A percentile compares a stretch with the other conserved stretches of the same genome.
These are phyloP conservation scores for Phylloporus arenicola DNA, from an alignment of 768 basidiomycete genomes.

Conservation along the genomic window DNA sequence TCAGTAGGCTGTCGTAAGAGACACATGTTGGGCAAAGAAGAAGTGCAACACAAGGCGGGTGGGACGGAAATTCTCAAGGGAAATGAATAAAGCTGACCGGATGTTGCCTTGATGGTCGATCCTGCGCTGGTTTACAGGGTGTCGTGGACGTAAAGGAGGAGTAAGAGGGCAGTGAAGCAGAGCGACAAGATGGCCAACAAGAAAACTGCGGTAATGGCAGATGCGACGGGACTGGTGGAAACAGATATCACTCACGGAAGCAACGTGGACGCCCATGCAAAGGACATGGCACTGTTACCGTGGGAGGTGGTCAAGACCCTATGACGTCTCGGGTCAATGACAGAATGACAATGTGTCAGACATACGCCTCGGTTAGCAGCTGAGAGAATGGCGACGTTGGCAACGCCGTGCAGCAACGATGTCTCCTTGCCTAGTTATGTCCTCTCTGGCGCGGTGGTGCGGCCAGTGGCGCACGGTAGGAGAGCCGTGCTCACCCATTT, in stretches of 20 bases:
- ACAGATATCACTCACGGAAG: constrained; percentile 13
- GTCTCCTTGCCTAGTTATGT: background rate
- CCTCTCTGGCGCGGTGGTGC: background rate
- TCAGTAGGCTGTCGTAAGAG: no score
- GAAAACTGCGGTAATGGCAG: background rate
- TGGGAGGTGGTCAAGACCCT: constrained; percentile 14
- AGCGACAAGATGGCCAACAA: background rate
- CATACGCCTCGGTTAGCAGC: constrained; percentile 5
- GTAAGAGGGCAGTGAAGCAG: background rate
- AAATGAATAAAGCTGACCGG: constrained; percentile 27
- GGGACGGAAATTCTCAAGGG: constrained; percentile 9
- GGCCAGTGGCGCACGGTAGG: constrained; percentile 2
- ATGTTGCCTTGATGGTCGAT: constrained; percentile 19
- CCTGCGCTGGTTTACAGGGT: constrained; percentile 6
- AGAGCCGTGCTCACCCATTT: constrained; percentile 10
- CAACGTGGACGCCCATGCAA: constrained; percentile 14
- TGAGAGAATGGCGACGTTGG: background rate
- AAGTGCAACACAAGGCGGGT: constrained; percentile 1
- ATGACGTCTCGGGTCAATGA: constrained; percentile 18
- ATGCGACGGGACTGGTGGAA: background rate
- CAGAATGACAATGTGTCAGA: constrained; percentile 11
- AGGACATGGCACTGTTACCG: constrained; percentile 6
- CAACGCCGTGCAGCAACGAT: background rate
- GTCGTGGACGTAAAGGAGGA: background rate
- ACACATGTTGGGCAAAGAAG: constrained; percentile 8